Conservation (phyloP, 2,329 filamentous ascomycete species). For the Lecanicillium sp. region DNA sequence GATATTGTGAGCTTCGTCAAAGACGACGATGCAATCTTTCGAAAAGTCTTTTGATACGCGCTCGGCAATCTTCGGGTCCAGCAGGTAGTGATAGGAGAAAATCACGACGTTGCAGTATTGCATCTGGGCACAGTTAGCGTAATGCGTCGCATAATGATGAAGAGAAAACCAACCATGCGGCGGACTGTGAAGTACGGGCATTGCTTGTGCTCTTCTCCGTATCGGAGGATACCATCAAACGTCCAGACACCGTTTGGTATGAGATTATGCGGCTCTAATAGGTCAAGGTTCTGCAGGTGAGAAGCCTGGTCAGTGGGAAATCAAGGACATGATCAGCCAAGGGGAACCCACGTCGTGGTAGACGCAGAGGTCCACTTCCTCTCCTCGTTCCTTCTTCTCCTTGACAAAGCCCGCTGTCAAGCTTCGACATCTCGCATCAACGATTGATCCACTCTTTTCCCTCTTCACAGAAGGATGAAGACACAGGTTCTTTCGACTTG, state of each 20-base stretch:
- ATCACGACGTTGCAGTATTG: conserved; percentile 99
- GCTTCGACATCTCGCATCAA: conserved; percentile 93
- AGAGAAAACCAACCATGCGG: conserved; percentile 65
- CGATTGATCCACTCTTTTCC: conserved; percentile 89
- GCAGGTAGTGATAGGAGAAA: conserved; percentile 96
- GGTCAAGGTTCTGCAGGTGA: conserved; percentile 73
- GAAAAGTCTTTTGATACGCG: conserved; percentile 91
- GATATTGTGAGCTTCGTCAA: conserved; percentile 98
- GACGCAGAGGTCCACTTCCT: conserved; percentile 87
- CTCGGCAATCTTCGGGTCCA: conserved; percentile 97
- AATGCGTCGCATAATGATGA: not conserved
- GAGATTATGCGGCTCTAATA: conserved; percentile 89
- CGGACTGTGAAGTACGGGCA: conserved; percentile 95
- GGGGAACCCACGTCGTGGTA: conserved; percentile 74
- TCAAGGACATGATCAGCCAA: not conserved
- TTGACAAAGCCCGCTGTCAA: conserved; percentile 95
- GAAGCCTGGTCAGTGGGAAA: conserved; percentile 11
- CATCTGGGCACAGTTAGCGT: conserved; percentile 53
- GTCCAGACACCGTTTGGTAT: conserved; percentile 95
- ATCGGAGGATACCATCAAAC: conserved; percentile 77
- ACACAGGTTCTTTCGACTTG: conserved; percentile 95
- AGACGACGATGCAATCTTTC: conserved; percentile 97
- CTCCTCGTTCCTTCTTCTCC: conserved; percentile 92
- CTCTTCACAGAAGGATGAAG: conserved; percentile 92
- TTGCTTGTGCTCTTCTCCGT: conserved; percentile 92